Percentiles rank a stretch among this genome's conserved stretches.
Conservation (phyloP, 768 basidiomycete genomes). For the Calocybe indica region DNA sequence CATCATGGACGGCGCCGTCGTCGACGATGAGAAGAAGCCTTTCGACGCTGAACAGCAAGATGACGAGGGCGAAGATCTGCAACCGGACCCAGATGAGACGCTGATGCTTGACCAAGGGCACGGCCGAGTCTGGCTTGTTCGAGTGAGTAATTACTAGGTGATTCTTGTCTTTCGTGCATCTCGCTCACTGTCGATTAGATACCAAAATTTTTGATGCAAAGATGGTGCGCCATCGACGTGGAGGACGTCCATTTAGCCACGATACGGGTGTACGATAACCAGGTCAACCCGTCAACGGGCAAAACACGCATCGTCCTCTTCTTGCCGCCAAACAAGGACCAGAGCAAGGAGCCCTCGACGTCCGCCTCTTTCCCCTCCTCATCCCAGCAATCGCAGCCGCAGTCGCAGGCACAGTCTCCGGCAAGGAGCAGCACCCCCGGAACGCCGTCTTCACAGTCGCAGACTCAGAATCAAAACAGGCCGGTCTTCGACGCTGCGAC, state of each 20-base stretch:
- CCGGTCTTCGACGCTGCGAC: constrained; percentile 28
- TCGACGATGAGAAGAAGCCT: constrained; percentile 75
- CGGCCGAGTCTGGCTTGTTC: constrained; percentile 80
- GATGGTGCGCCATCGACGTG: constrained; percentile 71
- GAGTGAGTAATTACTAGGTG: constrained; percentile 41
- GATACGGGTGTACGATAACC: constrained; percentile 68
- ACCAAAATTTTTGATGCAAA: constrained; percentile 80
- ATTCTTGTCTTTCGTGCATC: background rate
- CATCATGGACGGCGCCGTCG: constrained; percentile 71
- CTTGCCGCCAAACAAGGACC: constrained; percentile 53
- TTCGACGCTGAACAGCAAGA: constrained; percentile 48
- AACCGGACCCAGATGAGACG: constrained; percentile 77
- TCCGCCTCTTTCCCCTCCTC: constrained; percentile 5
- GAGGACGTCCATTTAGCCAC: constrained; percentile 81
- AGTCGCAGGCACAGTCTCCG: constrained; percentile 12
- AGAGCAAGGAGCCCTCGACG: constrained; percentile 13
- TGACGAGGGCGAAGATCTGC: constrained; percentile 41
- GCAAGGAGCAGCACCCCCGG: constrained; percentile 7
- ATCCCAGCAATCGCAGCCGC: background rate
- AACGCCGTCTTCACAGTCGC: constrained; percentile 7
- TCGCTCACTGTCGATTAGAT: constrained; percentile 40
- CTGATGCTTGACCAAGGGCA: constrained; percentile 74
- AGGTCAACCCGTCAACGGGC: constrained; percentile 34
- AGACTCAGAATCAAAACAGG: constrained; percentile 21
- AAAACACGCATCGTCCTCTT: constrained; percentile 63